These are phyloP conservation scores for Phylloporus sp. DNA, from an alignment of 768 basidiomycete genomes.

Conservation along the genomic window DNA sequence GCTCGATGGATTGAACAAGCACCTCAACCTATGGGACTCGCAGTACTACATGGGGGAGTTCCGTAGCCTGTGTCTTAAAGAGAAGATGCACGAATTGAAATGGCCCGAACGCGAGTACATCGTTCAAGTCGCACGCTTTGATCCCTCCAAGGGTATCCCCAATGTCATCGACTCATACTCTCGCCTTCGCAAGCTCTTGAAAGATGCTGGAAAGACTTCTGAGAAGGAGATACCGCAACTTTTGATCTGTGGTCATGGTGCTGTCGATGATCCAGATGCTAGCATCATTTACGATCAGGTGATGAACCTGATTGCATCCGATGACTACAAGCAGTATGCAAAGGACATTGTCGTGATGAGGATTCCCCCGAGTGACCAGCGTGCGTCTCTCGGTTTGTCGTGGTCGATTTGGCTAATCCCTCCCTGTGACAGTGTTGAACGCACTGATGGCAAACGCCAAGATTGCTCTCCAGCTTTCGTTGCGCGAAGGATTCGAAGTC, in stretches of 20 bases:
- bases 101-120: slow-evolving; percentile 86
- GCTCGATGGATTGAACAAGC: slow-evolving; percentile 95
- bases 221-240: slow-evolving; percentile 65
- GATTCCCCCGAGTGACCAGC: slow-evolving; percentile 78
- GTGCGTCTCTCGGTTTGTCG: slow-evolving; percentile 39
- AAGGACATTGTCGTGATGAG: slow-evolving; percentile 75
- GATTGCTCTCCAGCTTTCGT: slow-evolving; percentile 87
- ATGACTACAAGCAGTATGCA: slow-evolving; percentile 49
- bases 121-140: slow-evolving; percentile 92
- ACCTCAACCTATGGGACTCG: slow-evolving; percentile 74
- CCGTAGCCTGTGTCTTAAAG: slow-evolving; percentile 68
- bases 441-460: slow-evolving; percentile 85
- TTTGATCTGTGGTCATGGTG: slow-evolving; percentile 85
- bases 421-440: slow-evolving; percentile 60
- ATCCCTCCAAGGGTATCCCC: slow-evolving; percentile 82
- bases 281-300: slow-evolving; percentile 86
- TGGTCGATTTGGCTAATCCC: slow-evolving; percentile 2
- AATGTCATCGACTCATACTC: slow-evolving; percentile 85
- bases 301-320: slow-evolving; percentile 53
- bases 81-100: slow-evolving; percentile 74
- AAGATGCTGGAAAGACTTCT: slow-evolving; percentile 39
- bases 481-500: slow-evolving; percentile 95
- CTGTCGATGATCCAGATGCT: slow-evolving; percentile 93
- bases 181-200: slow-evolving; percentile 70
- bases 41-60: slow-evolving; percentile 90